Evolutionary conservation across 176 grass and related monocot genomes (phyloP), one percentile per base, ranked within the genome.

Genomic region (Zizania latifolia): DNA sequence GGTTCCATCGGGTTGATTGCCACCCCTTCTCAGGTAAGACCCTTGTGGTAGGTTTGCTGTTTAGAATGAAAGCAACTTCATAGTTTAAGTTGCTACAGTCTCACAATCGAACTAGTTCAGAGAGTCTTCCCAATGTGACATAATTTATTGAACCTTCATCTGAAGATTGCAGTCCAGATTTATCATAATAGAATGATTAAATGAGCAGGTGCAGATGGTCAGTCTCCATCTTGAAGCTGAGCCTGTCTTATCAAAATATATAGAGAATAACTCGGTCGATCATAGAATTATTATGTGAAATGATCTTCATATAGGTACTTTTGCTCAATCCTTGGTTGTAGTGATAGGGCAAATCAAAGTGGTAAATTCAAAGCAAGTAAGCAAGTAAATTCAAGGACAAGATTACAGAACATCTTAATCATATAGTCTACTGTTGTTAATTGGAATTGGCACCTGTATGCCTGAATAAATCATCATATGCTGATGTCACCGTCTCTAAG

Each of bases 301-400:
- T 50, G 46, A 21, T n/a, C 17, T 50, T 50, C 17, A 21, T 50
- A 5, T 21, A 17, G 6, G 46, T 1, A 17, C 46, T 45, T 45
- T 12, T 50, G 46, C 4, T 50, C 46, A 21, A 50, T 45, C 19
- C 46, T 8, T 50, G 46, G 2, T 51, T 21, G 46, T 51, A 21
- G 46, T 51, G 17, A 8, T 51, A 51, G 6, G 46, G 46, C n/a
- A n/a, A n/a, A n/a, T n/a, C n/a, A n/a, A n/a, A n/a, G n/a, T n/a
- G n/a, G n/a, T n/a, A n/a, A n/a, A n/a, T n/a, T n/a, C n/a, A n/a
- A 57, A 78, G 48, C 21, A 72, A 23, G 8, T 64, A 56, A 68
- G 46, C 17, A 55, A 17, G 3, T 79, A 65, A 58, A 45, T 53
- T 36, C 10, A 8, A 44, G 24, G 45, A 39, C 22, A 38, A 41